phyloP scores from a whole-genome alignment of 129 eudicot species.

The Chrysanthemum lavandulifolium region DNA sequence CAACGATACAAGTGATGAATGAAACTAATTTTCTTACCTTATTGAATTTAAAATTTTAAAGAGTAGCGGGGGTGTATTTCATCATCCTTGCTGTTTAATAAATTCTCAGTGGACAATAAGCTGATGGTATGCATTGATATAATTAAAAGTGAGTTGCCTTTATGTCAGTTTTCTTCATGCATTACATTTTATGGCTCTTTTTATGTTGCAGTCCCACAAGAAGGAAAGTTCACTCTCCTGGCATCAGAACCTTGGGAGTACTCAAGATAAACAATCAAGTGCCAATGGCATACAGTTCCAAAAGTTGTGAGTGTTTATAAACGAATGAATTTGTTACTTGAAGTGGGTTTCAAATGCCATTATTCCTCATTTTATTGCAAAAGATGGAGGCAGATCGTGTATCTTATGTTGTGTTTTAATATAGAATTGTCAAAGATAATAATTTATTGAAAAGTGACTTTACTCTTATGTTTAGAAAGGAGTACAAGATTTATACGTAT shows the following conservation, averaged over 20 bases:
- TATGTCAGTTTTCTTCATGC: not conserved
- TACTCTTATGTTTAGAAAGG: too few relatives aligned
- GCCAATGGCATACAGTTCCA: slow-evolving; percentile 60
- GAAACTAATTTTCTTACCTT: too few relatives aligned
- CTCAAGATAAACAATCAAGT: slow-evolving; percentile 46
- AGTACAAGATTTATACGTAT: too few relatives aligned
- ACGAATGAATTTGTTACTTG: slow-evolving; percentile 7
- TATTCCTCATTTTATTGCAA: not conserved
- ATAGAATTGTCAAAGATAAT: not conserved
- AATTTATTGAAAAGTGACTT: too few relatives aligned
- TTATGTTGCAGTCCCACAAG: slow-evolving; percentile 36
- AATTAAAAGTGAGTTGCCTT: not conserved
- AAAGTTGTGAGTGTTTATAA: slow-evolving; percentile 70
- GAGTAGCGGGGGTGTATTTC: not conserved
- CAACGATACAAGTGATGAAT: too few relatives aligned
- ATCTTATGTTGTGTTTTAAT: not conserved
- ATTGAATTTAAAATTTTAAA: too few relatives aligned
- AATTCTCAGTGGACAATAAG: slow-evolving; percentile 18
- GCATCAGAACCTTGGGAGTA: slow-evolving; percentile 44
- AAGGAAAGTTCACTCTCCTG: slow-evolving; percentile 41
- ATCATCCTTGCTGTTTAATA: slow-evolving; percentile 3
- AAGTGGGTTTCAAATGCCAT: not conserved
- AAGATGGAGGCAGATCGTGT: not conserved
- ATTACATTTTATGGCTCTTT: slow-evolving; percentile 7
- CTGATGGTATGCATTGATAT: slow-evolving; percentile 22